phyloP scores from a whole-genome alignment of 2,329 filamentous ascomycete genomes.

The Fusarium metavorans region DNA sequence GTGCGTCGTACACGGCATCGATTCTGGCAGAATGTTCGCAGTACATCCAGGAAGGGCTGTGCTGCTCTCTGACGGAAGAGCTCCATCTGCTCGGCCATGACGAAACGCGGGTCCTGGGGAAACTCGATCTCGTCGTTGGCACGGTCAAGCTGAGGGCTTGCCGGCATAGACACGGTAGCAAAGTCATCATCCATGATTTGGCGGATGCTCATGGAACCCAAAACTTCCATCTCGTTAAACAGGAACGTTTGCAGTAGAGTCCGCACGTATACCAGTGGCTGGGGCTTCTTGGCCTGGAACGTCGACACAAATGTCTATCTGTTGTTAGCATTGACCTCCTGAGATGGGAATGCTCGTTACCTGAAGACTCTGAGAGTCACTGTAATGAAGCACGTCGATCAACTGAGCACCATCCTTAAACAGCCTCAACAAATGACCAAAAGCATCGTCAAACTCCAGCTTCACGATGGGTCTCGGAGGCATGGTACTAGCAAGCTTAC shows the following conservation, averaged over 20 bases:
- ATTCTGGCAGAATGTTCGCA: constrained; percentile 89
- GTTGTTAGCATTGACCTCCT: not conserved
- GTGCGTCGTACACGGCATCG: constrained; percentile 88
- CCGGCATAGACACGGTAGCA: constrained; percentile 79
- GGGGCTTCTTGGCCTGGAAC: constrained; percentile 83
- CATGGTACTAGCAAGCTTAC: constrained; percentile 92
- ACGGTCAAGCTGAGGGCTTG: constrained; percentile 76
- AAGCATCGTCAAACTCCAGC: constrained; percentile 78
- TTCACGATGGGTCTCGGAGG: constrained; percentile 91
- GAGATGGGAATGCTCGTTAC: constrained; percentile 57
- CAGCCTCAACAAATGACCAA: constrained; percentile 75
- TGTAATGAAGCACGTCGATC: constrained; percentile 74
- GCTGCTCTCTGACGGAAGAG: constrained; percentile 70
- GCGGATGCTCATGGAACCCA: constrained; percentile 76
- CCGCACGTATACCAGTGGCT: constrained; percentile 86
- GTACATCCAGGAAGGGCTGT: constrained; percentile 84
- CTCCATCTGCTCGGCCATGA: constrained; percentile 81
- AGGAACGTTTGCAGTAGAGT: constrained; percentile 82
- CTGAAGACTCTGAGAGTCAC: constrained; percentile 76
- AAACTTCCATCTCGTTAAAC: constrained; percentile 77
- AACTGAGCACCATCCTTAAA: constrained; percentile 79
- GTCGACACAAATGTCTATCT: constrained; percentile 76
- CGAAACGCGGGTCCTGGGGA: constrained; percentile 78
- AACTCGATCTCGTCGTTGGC: constrained; percentile 82
- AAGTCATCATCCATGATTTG: constrained; percentile 86